A percentile compares a stretch with the other conserved stretches of the same genome.
These are phyloP conservation scores for Sanghuangporus weigelae DNA, from an alignment of 1,284 basidiomycete species.

Conservation along the genomic window DNA sequence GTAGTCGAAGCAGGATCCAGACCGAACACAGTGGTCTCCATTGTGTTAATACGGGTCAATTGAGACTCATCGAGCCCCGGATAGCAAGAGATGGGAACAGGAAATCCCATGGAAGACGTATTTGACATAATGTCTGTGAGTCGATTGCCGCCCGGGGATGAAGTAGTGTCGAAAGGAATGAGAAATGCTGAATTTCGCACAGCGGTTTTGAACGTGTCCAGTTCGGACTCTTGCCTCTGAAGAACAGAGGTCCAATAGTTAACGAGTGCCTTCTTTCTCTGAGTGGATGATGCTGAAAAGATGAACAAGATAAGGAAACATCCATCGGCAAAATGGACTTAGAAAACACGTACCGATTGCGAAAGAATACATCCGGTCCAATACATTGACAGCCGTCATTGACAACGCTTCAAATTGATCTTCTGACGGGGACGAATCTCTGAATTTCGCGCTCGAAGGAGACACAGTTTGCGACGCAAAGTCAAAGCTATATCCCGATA, in stretches of 20 bases:
- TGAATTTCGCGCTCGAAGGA: constrained; percentile 40
- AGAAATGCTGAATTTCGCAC: constrained; percentile 45
- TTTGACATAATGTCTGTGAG: constrained; percentile 37
- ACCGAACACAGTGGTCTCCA: constrained; percentile 50
- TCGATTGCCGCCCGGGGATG: constrained; percentile 26
- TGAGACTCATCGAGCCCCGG: constrained; percentile 40
- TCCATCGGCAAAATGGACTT: background rate
- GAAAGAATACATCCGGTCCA: constrained; percentile 57
- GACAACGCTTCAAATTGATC: constrained; percentile 43
- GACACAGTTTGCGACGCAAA: constrained; percentile 51
- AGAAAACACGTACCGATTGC: constrained; percentile 39
- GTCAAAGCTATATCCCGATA: constrained; percentile 51
- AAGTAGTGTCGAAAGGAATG: constrained; percentile 54
- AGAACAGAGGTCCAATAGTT: constrained; percentile 54
- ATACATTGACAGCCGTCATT: constrained; percentile 29
- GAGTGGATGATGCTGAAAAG: constrained; percentile 43
- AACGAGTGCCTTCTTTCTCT: constrained; percentile 41
- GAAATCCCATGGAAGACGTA: constrained; percentile 41
- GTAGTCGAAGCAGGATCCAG: constrained; percentile 31
- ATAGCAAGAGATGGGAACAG: constrained; percentile 56
- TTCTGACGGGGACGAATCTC: constrained; percentile 38
- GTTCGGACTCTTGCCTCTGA: constrained; percentile 37
- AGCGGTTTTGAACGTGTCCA: constrained; percentile 41
- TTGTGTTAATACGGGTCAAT: constrained; percentile 35
- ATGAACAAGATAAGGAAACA: background rate